Evolutionary conservation across 2,329 filamentous ascomycete species (phyloP).

Genomic region (Diaporthe citri): DNA sequence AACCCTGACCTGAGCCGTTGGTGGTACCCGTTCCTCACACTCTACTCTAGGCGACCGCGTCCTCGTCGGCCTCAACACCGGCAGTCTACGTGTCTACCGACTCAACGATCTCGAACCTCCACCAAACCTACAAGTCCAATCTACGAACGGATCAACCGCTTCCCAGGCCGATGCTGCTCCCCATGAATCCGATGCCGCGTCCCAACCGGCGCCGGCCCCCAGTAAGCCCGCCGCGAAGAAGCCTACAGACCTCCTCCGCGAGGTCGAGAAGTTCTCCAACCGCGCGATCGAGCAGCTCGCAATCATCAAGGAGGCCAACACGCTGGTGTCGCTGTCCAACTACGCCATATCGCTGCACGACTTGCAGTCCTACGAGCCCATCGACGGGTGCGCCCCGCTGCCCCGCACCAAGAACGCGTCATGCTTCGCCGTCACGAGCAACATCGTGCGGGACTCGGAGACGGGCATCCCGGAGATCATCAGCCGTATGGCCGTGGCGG

Average conservation of each 20-base stretch:
- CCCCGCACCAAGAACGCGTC: slow-evolving; percentile 88
- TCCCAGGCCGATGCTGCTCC: slow-evolving; percentile 28
- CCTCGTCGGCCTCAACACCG: slow-evolving; percentile 91
- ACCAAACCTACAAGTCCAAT: slow-evolving; percentile 53
- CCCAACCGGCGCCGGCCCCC: slow-evolving; percentile 43
- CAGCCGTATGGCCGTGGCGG: slow-evolving; percentile 89
- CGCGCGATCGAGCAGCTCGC: slow-evolving; percentile 93
- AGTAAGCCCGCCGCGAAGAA: slow-evolving; percentile 55
- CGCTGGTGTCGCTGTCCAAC: slow-evolving; percentile 91
- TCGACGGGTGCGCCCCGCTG: slow-evolving; percentile 68
- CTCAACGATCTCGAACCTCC: slow-evolving; percentile 75
- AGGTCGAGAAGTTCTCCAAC: slow-evolving; percentile 93
- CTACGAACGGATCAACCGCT: slow-evolving; percentile 50
- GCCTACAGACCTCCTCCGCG: slow-evolving; percentile 86
- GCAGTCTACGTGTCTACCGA: slow-evolving; percentile 89
- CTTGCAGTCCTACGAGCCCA: slow-evolving; percentile 83
- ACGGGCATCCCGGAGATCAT: slow-evolving; percentile 95
- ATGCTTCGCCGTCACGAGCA: slow-evolving; percentile 92
- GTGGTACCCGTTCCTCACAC: slow-evolving; percentile 1
- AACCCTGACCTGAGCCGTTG: neutral
- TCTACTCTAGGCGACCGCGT: slow-evolving; percentile 79
- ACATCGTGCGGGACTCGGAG: slow-evolving; percentile 89
- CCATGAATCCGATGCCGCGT: slow-evolving; percentile 41
- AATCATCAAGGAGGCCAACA: slow-evolving; percentile 94
- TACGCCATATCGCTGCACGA: slow-evolving; percentile 92